Percentiles rank a stretch among this genome's conserved stretches.
phyloP scores from a whole-genome alignment of 495 filamentous ascomycete genomes.

The Daldinia bambusicola region DNA sequence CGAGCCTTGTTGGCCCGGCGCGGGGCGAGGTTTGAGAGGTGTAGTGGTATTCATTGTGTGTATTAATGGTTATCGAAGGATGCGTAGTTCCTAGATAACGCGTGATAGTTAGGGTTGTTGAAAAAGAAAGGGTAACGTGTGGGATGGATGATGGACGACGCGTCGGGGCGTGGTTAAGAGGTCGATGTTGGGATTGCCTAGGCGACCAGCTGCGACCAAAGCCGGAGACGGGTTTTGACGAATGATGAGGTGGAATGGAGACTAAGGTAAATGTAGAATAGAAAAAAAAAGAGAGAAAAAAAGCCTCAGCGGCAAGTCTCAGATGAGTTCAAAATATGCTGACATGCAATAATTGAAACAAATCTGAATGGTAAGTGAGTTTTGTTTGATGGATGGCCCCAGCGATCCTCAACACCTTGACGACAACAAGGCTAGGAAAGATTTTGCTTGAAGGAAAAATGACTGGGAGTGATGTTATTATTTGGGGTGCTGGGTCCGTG shows the following conservation, averaged over 20 bases:
- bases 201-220: slow-evolving; percentile 30
- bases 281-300: not conserved
- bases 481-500: slow-evolving; percentile 26
- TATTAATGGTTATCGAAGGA: not conserved
- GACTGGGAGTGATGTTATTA: slow-evolving; percentile 43
- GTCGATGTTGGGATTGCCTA: slow-evolving; percentile 26
- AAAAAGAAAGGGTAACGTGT: slow-evolving; percentile 10
- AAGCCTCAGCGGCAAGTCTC: slow-evolving; percentile 30
- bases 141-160: slow-evolving; percentile 36
- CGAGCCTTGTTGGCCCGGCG: slow-evolving; percentile 47
- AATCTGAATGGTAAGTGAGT: slow-evolving; percentile 7
- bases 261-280: slow-evolving; percentile 23
- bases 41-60: slow-evolving; percentile 42
- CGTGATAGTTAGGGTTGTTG: slow-evolving; percentile 19
- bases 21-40: slow-evolving; percentile 46
- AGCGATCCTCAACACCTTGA: slow-evolving; percentile 46
- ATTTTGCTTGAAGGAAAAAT: slow-evolving; percentile 27
- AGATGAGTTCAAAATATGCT: slow-evolving; percentile 15
- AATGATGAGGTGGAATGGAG: slow-evolving; percentile 16
- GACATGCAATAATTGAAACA: slow-evolving; percentile 34
- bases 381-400: slow-evolving; percentile 25
- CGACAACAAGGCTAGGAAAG: slow-evolving; percentile 35
- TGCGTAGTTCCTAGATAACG: slow-evolving; percentile 19
- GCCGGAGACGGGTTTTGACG: slow-evolving; percentile 8
- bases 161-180: slow-evolving; percentile 30